Evolutionary conservation across 2,329 filamentous ascomycete genomes (phyloP).

Genomic region (Chaetothyriales sp.): DNA sequence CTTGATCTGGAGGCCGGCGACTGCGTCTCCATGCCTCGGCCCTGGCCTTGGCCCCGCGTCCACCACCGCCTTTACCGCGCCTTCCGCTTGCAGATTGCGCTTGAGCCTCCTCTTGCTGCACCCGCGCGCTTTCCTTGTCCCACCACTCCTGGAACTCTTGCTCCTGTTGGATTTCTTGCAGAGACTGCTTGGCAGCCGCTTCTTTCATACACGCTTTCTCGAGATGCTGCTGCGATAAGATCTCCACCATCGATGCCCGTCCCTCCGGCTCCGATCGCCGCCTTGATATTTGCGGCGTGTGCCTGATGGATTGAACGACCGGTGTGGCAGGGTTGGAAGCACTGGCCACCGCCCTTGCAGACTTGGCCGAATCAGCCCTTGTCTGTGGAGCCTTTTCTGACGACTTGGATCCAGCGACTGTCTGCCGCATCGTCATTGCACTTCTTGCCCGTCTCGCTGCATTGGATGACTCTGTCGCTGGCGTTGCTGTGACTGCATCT

Average conservation of each 20-base stretch:
- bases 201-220: constrained; percentile 75
- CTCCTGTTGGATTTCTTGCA: constrained; percentile 92
- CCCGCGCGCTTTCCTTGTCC: constrained; percentile 67
- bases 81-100: constrained; percentile 10
- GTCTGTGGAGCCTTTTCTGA: constrained; percentile 4
- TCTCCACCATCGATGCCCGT: constrained; percentile 61
- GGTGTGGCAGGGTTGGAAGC: constrained; percentile 21
- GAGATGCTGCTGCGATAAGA: constrained; percentile 70
- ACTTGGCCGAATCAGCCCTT: constrained; percentile 4
- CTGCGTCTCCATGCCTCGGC: constrained; percentile 15
- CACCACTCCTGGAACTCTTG: constrained; percentile 96
- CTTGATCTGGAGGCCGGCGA: constrained; percentile 2
- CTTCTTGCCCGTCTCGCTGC: constrained; percentile 19
- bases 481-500: constrained; percentile 6
- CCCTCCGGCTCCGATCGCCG: constrained; percentile 16
- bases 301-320: constrained; percentile 34
- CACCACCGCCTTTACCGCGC: constrained; percentile 27
- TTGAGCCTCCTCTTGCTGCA: constrained; percentile 48
- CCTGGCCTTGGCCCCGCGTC: constrained; percentile 17
- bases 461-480: neutral
- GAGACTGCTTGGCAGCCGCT: constrained; percentile 65
- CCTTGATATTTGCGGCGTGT: constrained; percentile 24
- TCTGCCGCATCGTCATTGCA: constrained; percentile 49
- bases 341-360: constrained; percentile 16
- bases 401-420: constrained; percentile 35